Base-by-base conservation (phyloP, 176 grass and related monocot genomes). In the Bothriochloa decipiens region DNA sequence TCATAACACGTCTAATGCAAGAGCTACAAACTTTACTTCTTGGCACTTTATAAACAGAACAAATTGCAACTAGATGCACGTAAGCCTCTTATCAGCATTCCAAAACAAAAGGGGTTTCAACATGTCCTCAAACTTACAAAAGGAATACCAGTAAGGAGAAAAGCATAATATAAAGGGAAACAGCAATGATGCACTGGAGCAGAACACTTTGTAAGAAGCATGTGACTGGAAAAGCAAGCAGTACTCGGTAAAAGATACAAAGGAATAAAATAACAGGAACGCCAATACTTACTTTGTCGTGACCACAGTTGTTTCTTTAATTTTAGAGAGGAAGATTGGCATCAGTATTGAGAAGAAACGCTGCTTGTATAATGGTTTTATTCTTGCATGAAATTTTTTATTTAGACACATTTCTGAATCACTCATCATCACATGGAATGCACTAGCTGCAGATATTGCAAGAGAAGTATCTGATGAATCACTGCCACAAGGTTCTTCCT, bases 301-400 rank as follows among this genome's bases (percentile, higher is more conserved):
- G 29, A 75, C 53, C 8, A 10, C 63, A 72, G 78, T 50, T 76
- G 81, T 75, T 85, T 92, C 91, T 77, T 93, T 98, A 68, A 95
- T 85, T 91, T 88, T 95, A 69, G 87, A 84, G 74, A 93, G 91
- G 74, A 98, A 81, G 46, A 95, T 88, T 16, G 96, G 93, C 81
- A 86, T 75, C 75, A 98, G 71, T 87, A 81, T 87, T 86, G 93
- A 91, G 87, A 95, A 98, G 80, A 95, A 95, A 83, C 96, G 96
- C 75, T 98, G 96, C 74, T 98, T 98, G 90, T 98, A 95, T 73
- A 98, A 86, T 73, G 93, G 91, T 77, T 91, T 98, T 87, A 92
- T 87, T 84, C 84, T 91, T 71, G 91, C 91, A 92, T 98, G 93
- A 77, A 95, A 91, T 65, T 92, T 90, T 90, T 95, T 98, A 87